Evolutionary conservation across 2,329 filamentous ascomycete species (phyloP), one percentile per base, ranked within the genome.

Genomic region (Cladosporium cucumerinum): DNA sequence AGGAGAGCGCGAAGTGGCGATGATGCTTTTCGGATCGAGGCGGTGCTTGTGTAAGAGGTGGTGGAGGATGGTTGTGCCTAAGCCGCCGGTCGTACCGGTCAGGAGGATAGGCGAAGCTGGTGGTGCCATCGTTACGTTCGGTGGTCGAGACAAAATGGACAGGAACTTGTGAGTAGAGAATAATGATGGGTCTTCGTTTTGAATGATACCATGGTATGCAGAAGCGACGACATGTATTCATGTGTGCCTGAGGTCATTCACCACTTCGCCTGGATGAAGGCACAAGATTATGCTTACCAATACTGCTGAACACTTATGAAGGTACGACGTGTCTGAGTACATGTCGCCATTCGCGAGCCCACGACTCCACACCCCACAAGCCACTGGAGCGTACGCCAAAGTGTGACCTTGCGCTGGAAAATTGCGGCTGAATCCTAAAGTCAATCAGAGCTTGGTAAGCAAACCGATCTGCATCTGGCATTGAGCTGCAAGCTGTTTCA

Each of bases 51-150:
- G 71, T 1, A 82, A 74, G 6, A 87, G 78, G 67, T 85, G 82
- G 32, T 76, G 75, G 71, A 83, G 76, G 32, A 83, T 83, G 69
- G 82, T 83, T 60, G 76, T 74, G 66, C 82, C 85, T 1, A 87
- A 79, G 36, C 78, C 82, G 46, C 85, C 85, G 0, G 84, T 74
- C 16, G 70, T 69, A 55, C 72, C 72, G 14, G 72, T 74, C 12
- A 74, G 59, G 59, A 72, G 69, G 28, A 61, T 52, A 11, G 58
- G 58, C 12, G 58, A 51, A 18, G 57, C 11, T 59, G 68, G 65
- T n/a, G 61, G 49, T 8, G 62, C 54, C 57, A 60, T 60, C 34
- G 25, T 32, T 32, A 12, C 18, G 32, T n/a, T 36, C 2, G 54
- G 23, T 14, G 4, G 3, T 12, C 8, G 34, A 8, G 21, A 43